Conservation (phyloP, 163 green algal genomes). For the Chlorella variabilis region DNA sequence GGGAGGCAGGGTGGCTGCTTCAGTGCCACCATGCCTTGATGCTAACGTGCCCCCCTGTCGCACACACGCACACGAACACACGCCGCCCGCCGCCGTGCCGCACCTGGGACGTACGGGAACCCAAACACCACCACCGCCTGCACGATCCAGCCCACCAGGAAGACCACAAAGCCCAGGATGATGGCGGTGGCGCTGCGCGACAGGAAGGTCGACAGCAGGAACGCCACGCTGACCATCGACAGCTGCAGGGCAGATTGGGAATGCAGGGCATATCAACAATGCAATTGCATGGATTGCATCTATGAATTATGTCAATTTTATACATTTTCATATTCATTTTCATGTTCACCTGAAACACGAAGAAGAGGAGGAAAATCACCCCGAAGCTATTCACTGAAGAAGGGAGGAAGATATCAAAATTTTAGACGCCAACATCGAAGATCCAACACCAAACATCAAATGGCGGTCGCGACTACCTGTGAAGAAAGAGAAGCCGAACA, state of each 20-base stretch:
- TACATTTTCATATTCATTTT: too few species aligned
- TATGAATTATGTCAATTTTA: too few species aligned
- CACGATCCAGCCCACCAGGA: slow-evolving; percentile 50
- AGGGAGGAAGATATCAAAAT: too few species aligned
- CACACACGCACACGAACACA: not conserved
- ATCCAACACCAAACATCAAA: too few species aligned
- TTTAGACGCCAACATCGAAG: too few species aligned
- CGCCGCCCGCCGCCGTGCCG: too few species aligned
- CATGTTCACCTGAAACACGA: slow-evolving; percentile 76
- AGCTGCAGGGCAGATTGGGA: slow-evolving; percentile 39
- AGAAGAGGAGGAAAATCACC: slow-evolving; percentile 93
- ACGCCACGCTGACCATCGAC: slow-evolving; percentile 78
- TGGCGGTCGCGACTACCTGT: slow-evolving; percentile 9
- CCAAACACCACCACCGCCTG: slow-evolving; percentile 64
- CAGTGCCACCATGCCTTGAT: too few species aligned
- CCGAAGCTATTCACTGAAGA: slow-evolving; percentile 80
- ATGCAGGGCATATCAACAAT: too few species aligned
- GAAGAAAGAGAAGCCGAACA: slow-evolving; percentile 94
- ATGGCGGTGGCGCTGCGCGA: slow-evolving; percentile 33
- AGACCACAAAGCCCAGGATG: slow-evolving; percentile 86
- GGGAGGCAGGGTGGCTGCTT: not conserved
- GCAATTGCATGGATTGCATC: too few species aligned
- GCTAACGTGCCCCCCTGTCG: too few species aligned
- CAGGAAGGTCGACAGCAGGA: slow-evolving; percentile 81
- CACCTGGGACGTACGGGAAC: slow-evolving; percentile 74